Percentiles rank a stretch among this genome's conserved stretches.
phyloP scores from a whole-genome alignment of 2,329 filamentous ascomycete species.

The Talaromyces sp. region DNA sequence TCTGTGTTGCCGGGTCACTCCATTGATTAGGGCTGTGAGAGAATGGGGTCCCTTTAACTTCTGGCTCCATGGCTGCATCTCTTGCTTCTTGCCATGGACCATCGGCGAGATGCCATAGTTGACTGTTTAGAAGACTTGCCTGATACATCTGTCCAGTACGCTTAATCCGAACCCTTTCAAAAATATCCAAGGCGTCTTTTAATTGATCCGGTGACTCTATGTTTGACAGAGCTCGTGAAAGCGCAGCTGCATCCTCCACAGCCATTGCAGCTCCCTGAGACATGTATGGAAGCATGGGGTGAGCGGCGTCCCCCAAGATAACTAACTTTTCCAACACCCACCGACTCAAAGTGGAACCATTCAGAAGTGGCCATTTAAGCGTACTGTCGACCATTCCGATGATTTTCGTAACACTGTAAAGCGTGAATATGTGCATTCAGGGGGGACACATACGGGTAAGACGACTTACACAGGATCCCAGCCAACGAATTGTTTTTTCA shows the following conservation, averaged over 20 bases:
- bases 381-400: conserved; percentile 51
- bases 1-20: conserved; percentile 42
- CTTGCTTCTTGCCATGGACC: conserved; percentile 37
- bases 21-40: conserved; percentile 43
- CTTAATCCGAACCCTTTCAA: conserved; percentile 30
- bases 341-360: conserved; percentile 40
- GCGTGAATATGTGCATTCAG: background rate
- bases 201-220: conserved; percentile 24
- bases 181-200: conserved; percentile 27
- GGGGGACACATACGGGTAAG: conserved; percentile 27
- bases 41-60: conserved; percentile 34
- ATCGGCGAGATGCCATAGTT: conserved; percentile 44
- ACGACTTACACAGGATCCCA: conserved; percentile 55
- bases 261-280: conserved; percentile 53
- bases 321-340: conserved; percentile 27
- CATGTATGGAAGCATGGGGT: conserved; percentile 58
- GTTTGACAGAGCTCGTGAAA: conserved; percentile 36
- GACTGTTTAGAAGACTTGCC: conserved; percentile 43
- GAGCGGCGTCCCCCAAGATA: conserved; percentile 52
- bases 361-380: conserved; percentile 64
- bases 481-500: conserved; percentile 45
- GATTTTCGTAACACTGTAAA: conserved; percentile 19
- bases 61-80: conserved; percentile 37
- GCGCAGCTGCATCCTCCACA: conserved; percentile 62
- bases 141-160: conserved; percentile 37